Evolutionary conservation across 768 basidiomycete genomes (phyloP).

Genomic region (Hygrocybe punicea): DNA sequence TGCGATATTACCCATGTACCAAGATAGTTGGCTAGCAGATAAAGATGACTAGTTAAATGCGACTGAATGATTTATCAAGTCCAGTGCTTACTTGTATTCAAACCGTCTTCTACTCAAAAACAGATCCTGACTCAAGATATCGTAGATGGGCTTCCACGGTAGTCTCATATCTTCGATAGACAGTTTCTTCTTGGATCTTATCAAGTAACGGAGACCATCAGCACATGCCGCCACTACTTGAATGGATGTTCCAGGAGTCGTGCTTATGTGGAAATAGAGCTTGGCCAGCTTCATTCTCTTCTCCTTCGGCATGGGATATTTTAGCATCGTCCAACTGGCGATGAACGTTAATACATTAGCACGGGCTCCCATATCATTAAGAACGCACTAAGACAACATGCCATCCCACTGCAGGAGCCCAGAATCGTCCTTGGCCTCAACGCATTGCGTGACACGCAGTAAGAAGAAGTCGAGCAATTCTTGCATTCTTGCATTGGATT

Average conservation of each 20-base stretch:
- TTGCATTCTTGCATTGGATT: conserved; percentile 73
- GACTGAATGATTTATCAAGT: no score
- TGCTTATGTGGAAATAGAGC: conserved; percentile 73
- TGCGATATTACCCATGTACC: conserved; percentile 72
- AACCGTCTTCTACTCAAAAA: conserved; percentile 75
- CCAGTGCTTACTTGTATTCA: conserved; percentile 62
- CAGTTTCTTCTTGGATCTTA: conserved; percentile 68
- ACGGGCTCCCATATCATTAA: neutral
- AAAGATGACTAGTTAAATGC: conserved; percentile 6
- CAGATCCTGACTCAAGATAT: conserved; percentile 66
- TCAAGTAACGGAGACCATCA: conserved; percentile 58
- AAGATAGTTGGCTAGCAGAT: conserved; percentile 60
- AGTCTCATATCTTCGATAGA: conserved; percentile 76
- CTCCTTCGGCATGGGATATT: conserved; percentile 82
- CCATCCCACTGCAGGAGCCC: conserved; percentile 79
- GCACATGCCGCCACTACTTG: conserved; percentile 65
- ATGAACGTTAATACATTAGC: conserved; percentile 1
- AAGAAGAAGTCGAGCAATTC: conserved; percentile 71
- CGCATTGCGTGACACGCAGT: conserved; percentile 63
- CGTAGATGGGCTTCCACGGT: conserved; percentile 77
- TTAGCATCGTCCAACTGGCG: conserved; percentile 72
- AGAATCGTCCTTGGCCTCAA: conserved; percentile 77
- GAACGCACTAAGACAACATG: conserved; percentile 66
- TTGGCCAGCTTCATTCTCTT: conserved; percentile 70
- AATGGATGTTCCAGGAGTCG: conserved; percentile 72